A percentile compares a stretch with the other conserved stretches of the same genome.
Evolutionary conservation across 805 yeast species (phyloP).

Genomic region (Teunomyces gatunensis): DNA sequence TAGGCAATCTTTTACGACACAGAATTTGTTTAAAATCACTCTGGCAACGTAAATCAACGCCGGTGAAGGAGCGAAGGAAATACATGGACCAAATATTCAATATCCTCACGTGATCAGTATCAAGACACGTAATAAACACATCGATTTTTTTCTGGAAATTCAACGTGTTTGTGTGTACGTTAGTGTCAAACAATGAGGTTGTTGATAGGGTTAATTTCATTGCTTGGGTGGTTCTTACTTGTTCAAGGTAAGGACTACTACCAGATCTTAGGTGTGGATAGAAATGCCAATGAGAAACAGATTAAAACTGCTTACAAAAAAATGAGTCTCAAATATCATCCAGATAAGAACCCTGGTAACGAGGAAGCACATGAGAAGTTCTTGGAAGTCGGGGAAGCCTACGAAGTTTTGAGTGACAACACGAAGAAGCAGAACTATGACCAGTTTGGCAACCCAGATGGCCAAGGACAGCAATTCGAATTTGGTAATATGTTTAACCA

Average conservation of each 20-base stretch:
- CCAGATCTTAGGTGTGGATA: conserved; percentile 63
- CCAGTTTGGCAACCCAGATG: conserved; percentile 69
- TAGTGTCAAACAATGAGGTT: conserved; percentile 3
- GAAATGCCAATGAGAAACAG: conserved; percentile 71
- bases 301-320: conserved; percentile 83
- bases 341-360: conserved; percentile 80
- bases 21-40: too few relatives aligned
- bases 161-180: conserved; percentile 6
- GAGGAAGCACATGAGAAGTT: conserved; percentile 83
- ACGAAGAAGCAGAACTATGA: conserved; percentile 72
- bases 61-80: too few relatives aligned
- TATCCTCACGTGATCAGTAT: neutral
- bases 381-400: conserved; percentile 90
- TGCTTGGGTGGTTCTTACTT: conserved; percentile 10
- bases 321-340: conserved; percentile 83
- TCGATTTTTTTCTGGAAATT: neutral
- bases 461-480: conserved; percentile 31
- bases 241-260: conserved; percentile 46
- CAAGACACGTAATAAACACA: neutral
- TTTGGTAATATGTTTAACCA: conserved; percentile 64
- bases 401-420: conserved; percentile 73
- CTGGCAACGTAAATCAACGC: too few relatives aligned
- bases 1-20: too few relatives aligned
- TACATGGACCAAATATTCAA: too few relatives aligned
- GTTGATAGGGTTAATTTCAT: conserved; percentile 5